Evolutionary conservation across 2,329 filamentous ascomycete genomes (phyloP).

Genomic region (Trichoderma gracile): DNA sequence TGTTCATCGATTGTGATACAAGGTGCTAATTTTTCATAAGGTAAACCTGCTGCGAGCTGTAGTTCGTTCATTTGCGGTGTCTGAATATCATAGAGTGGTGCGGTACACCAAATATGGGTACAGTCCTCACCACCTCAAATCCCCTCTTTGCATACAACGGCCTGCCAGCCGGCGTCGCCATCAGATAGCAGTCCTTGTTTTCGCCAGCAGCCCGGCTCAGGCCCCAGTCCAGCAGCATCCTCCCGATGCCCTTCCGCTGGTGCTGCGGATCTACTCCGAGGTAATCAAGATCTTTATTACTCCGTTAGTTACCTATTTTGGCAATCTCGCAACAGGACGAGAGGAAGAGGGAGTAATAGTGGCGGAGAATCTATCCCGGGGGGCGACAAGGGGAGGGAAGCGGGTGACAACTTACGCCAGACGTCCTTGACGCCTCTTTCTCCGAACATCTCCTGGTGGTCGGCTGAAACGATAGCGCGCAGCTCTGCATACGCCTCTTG

Average conservation of each 20-base stretch:
- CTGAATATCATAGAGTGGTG: constrained; percentile 26
- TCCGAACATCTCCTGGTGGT: constrained; percentile 26
- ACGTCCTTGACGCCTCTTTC: constrained; percentile 26
- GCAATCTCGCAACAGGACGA: neutral
- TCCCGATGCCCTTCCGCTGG: constrained; percentile 29
- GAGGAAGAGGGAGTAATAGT: neutral
- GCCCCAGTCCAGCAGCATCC: constrained; percentile 28
- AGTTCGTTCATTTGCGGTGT: neutral
- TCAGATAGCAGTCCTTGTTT: constrained; percentile 26
- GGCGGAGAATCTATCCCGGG: neutral
- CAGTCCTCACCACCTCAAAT: constrained; percentile 19
- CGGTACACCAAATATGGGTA: constrained; percentile 25
- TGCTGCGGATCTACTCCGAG: constrained; percentile 28
- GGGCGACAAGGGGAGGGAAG: too few relatives aligned
- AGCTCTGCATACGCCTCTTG: constrained; percentile 26
- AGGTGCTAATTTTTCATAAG: too few relatives aligned
- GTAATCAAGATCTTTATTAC: constrained; percentile 28
- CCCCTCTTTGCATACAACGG: constrained; percentile 24
- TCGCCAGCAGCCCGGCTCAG: constrained; percentile 23
- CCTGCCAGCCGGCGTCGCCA: constrained; percentile 26
- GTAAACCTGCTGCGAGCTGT: neutral
- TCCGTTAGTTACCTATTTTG: constrained; percentile 1
- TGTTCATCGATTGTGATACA: neutral
- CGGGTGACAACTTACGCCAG: constrained; percentile 27
- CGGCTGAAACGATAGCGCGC: constrained; percentile 17